phyloP scores from a whole-genome alignment of 1,139 yeast genomes.

The Debaryomyces sp. region DNA sequence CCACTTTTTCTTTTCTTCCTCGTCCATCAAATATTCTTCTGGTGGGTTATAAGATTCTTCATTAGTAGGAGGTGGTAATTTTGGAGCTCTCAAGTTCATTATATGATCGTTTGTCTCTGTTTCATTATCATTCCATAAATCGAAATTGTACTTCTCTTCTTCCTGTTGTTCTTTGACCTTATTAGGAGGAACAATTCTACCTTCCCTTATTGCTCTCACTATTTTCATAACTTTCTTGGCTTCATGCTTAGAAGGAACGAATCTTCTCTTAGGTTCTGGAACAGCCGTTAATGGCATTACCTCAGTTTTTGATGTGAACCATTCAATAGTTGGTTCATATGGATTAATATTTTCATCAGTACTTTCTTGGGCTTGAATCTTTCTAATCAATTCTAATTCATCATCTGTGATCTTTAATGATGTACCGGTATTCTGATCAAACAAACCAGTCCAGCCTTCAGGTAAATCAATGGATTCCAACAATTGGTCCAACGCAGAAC shows the following conservation, averaged over 20 bases:
- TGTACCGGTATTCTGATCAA: slow-evolving; percentile 90
- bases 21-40: slow-evolving; percentile 81
- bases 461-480: slow-evolving; percentile 91
- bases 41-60: slow-evolving; percentile 99
- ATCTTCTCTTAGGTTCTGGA: slow-evolving; percentile 97
- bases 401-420: slow-evolving; percentile 83
- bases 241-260: slow-evolving; percentile 95
- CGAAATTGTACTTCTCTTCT: slow-evolving; percentile 58
- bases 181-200: slow-evolving; percentile 80
- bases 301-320: slow-evolving; percentile 88
- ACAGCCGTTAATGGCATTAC: slow-evolving; percentile 91
- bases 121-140: slow-evolving; percentile 81
- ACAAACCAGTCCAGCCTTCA: slow-evolving; percentile 97
- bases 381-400: slow-evolving; percentile 85
- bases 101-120: slow-evolving; percentile 64
- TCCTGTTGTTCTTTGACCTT: slow-evolving; percentile 56
- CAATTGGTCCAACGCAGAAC: slow-evolving; percentile 88
- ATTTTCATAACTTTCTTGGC: slow-evolving; percentile 96
- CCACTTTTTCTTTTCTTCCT: slow-evolving; percentile 79
- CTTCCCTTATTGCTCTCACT: slow-evolving; percentile 94
- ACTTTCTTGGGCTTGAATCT: slow-evolving; percentile 81
- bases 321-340: slow-evolving; percentile 91
- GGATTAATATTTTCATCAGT: slow-evolving; percentile 84
- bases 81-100: slow-evolving; percentile 94
- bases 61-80: slow-evolving; percentile 92